A percentile compares a stretch with the other conserved stretches of the same genome.
Evolutionary conservation across 805 yeast species (phyloP).

Genomic region (Lipomyces lipofer): DNA sequence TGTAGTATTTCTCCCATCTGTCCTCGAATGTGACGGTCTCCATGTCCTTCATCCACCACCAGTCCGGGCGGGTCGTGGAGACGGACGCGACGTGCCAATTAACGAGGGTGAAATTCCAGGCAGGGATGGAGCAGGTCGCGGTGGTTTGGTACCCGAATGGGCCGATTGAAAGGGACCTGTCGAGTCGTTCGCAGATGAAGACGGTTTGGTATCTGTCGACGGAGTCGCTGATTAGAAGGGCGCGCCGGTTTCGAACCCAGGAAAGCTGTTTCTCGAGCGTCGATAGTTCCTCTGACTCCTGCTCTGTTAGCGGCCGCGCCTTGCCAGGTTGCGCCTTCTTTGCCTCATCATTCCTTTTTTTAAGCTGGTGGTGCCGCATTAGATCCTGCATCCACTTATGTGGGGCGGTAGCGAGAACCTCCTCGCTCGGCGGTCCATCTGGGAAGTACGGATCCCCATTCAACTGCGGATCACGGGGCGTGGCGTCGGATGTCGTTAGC

Average conservation of each 20-base stretch:
- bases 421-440: not conserved
- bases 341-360: too few species aligned
- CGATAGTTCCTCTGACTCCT: not conserved
- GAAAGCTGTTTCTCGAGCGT: not conserved
- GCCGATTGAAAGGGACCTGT: constrained; percentile 4
- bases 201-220: constrained; percentile 19
- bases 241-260: constrained; percentile 19
- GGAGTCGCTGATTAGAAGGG: constrained; percentile 22
- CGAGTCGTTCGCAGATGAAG: constrained; percentile 13
- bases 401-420: not conserved
- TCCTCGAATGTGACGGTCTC: constrained; percentile 13
- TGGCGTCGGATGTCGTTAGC: not conserved
- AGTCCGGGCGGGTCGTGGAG: constrained; percentile 9
- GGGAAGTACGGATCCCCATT: not conserved
- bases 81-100: constrained; percentile 15
- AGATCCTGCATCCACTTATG: constrained; percentile 6
- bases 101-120: constrained; percentile 6
- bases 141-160: not conserved
- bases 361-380: not conserved
- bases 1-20: constrained; percentile 3
- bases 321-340: too few species aligned
- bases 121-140: constrained; percentile 6
- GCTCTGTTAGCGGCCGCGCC: too few species aligned
- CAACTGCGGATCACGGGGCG: not conserved
- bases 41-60: constrained; percentile 12